Evolutionary conservation across 805 yeast species (phyloP), one percentile per base, ranked within the genome.

Genomic region (Scheffersomyces ergatensis): DNA sequence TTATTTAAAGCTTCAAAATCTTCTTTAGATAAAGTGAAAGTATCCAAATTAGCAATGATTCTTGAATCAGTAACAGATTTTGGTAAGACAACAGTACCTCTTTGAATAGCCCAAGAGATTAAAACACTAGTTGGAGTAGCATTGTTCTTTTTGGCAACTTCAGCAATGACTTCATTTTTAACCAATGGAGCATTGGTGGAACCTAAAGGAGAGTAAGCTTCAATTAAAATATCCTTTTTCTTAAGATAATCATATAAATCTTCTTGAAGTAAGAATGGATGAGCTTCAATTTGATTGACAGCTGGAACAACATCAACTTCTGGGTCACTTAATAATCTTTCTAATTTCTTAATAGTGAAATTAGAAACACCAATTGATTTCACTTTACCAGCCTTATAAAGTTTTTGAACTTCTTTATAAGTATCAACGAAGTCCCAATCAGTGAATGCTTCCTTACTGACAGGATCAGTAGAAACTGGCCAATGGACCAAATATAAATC

Each of bases 401-500:
- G 78, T 50, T 76, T 65, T 51, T 67, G 70, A 35, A 67, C 53
- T 26, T 62, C 64, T 51, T 74, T 78, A 80, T 65, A 68, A 23
- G 70, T 63, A 42, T 62, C 62, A 19, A 67, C 56, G 40, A 46
- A 64, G 45, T 51, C 51, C 62, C 66, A 49, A 12, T 55, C 62
- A 5, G 43, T 32, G 37, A 48, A 54, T 9, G 46, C 48, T 20
- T 46, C 37, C 2, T 43, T 42, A 21, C 50, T 47, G 17, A 36
- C 78, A 70, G 70, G 61, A 39, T 71, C 74, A 43, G 76, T 59
- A 12, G 62, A 51, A 33, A 49, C 51, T 5, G 96, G 96, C 95
- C 95, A 88, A 63, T 88, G 96, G 58, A 87, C 74, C 55, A 88
- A 72, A 57, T 82, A 81, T 44, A 88, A 66, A 57, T 88, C 96